Evolutionary conservation across 768 basidiomycete genomes (phyloP).

Genomic region (Trichaptum fuscoviolaceum): DNA sequence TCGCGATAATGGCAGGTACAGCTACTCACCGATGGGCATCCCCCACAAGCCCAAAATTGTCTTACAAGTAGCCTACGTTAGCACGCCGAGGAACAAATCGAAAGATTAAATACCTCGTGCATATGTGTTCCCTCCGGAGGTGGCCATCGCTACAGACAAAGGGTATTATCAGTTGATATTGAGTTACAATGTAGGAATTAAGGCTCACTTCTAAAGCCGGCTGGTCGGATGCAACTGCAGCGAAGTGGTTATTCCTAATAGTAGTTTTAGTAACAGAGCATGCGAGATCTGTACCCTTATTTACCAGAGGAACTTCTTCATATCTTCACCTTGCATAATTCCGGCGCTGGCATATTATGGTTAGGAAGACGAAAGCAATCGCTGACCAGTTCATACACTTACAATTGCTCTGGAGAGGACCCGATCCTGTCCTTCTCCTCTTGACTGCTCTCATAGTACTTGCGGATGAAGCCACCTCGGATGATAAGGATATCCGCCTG

Average conservation of each 20-base stretch:
- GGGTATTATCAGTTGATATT: not conserved
- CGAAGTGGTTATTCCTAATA: conserved; percentile 66
- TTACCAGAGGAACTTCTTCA: conserved; percentile 71
- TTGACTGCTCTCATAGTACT: conserved; percentile 38
- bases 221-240: conserved; percentile 63
- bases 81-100: not conserved
- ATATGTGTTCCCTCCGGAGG: conserved; percentile 38
- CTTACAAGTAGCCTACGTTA: conserved; percentile 23
- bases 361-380: not conserved
- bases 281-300: conserved; percentile 12
- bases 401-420: conserved; percentile 48
- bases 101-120: conserved; percentile 44
- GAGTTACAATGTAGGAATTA: not conserved
- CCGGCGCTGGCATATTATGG: conserved; percentile 42
- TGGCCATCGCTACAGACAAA: conserved; percentile 46
- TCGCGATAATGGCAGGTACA: not conserved
- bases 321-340: conserved; percentile 61
- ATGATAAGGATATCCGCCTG: conserved; percentile 57
- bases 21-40: conserved; percentile 58
- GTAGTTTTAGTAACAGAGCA: not conserved
- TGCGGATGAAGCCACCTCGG: conserved; percentile 58
- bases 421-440: conserved; percentile 40
- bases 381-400: not conserved
- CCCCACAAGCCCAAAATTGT: conserved; percentile 63
- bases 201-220: conserved; percentile 53